These are phyloP conservation scores for Pleurotus sapidus DNA, from an alignment of 768 basidiomycete genomes.

Conservation along the genomic window DNA sequence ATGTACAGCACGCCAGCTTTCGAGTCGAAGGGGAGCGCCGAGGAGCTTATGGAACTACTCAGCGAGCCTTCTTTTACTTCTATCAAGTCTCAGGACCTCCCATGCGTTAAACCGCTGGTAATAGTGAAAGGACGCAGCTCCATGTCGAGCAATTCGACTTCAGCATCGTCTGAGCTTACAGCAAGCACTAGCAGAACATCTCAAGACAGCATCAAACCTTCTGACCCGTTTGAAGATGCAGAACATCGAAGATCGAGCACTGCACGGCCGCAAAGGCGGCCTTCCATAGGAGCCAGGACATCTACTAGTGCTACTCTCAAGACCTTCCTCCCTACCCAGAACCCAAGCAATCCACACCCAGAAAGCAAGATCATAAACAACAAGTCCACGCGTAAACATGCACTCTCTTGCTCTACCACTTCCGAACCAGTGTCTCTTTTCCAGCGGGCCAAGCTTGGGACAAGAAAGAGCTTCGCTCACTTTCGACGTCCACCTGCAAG, in stretches of 20 bases:
- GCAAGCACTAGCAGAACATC: not conserved
- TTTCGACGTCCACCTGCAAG: slow-evolving; percentile 1
- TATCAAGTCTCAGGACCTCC: not conserved
- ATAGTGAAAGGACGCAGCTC: not conserved
- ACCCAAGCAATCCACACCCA: not conserved
- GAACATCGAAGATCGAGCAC: slow-evolving; percentile 2
- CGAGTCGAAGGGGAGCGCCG: slow-evolving; percentile 22
- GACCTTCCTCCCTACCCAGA: not conserved
- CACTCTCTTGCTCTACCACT: not conserved
- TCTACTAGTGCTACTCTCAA: not conserved
- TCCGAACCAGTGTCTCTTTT: not conserved
- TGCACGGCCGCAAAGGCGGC: not conserved
- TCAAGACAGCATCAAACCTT: not conserved
- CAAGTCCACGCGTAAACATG: not conserved
- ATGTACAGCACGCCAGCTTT: slow-evolving; percentile 45
- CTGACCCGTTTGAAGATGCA: not conserved
- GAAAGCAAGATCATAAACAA: not conserved
- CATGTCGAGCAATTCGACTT: not conserved
- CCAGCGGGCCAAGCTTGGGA: not conserved
- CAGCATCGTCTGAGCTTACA: not conserved
- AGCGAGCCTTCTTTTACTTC: not conserved
- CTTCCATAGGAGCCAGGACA: not conserved
- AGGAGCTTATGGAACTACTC: slow-evolving; percentile 11
- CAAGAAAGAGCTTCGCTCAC: slow-evolving; percentile 4
- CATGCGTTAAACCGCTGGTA: not conserved